Base-by-base conservation (phyloP, 2,329 filamentous ascomycete species). In the Fusarium setosum region DNA sequence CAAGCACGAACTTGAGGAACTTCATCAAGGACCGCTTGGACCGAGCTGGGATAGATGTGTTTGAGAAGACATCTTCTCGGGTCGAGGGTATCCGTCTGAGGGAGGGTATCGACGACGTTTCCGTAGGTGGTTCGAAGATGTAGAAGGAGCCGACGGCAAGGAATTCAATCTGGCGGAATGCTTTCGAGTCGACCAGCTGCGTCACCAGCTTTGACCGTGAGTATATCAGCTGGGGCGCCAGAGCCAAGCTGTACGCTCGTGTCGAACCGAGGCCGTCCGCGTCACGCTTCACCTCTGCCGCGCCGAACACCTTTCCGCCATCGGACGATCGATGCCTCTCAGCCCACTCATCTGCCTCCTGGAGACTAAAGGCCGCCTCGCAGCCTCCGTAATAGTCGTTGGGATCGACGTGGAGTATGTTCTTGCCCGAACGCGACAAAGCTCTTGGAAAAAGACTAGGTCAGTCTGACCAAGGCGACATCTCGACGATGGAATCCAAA, bases 101-200 rank as follows among this genome's bases (percentile, higher is more conserved):
- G 9, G 69, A 71, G 12, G 78, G 71, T 37, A 69, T 72, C 34
- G 73, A 47, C 15, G 72, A 67, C 13, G 69, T 64, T 18, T 70
- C 71, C 23, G 73, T 73, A 6, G 74, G 24, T 1, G 78, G 73
- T 59, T 85, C 82, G 73, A 90, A 90, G 55, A 97, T 88, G 86
- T 92, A 97, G 88, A 95, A 98, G 56, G 92, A 95, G 23, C 95
- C 95, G 23, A 98, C 92, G 24, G 95, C 93, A 63, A 96, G 87
- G 70, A 98, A 98, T 75, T 98, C 95, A 44, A 99, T 86, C 79
- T 97, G 94, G 20, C 90, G 88, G 73, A 95, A 95, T 12, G 94
- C 91, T 69, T 90, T 91, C 7, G 95, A 97, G 3, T 94, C 93
- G n/a, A 98, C 92, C 15, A 98, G 87, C 71, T 90, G 86, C 9